These are phyloP conservation scores for Sporothrix phasma DNA, from an alignment of 2,329 filamentous ascomycete genomes.

Conservation along the genomic window DNA sequence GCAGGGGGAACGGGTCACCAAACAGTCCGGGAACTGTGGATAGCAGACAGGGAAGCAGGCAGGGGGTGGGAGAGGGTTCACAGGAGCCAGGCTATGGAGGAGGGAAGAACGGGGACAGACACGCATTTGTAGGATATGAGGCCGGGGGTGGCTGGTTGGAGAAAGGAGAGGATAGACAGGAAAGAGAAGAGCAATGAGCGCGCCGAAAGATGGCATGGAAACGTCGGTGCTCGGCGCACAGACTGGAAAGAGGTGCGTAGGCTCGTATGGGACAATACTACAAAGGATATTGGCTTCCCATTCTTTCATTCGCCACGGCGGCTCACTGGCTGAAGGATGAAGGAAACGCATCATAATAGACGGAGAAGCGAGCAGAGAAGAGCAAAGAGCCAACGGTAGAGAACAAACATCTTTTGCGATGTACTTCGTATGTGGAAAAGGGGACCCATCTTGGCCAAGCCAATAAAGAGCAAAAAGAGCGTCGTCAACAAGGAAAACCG, in stretches of 20 bases:
- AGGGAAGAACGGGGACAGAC: background rate
- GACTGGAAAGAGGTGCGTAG: background rate
- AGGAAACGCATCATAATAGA: background rate
- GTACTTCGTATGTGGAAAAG: background rate
- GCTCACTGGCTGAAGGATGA: background rate
- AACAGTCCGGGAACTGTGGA: background rate
- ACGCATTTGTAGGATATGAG: background rate
- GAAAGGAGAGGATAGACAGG: background rate
- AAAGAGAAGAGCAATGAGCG: background rate
- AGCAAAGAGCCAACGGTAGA: background rate
- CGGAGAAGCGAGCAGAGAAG: background rate
- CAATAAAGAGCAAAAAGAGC: background rate
- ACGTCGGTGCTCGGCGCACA: background rate
- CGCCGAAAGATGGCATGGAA: slow-evolving; percentile 1
- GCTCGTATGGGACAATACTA: slow-evolving; percentile 10
- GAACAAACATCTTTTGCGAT: background rate
- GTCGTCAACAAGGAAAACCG: background rate
- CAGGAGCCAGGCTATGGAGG: background rate
- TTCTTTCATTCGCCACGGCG: slow-evolving; percentile 13
- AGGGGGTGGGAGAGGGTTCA: background rate
- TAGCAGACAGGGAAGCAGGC: background rate
- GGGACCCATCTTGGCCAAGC: background rate
- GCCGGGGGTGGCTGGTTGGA: background rate
- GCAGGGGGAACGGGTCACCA: background rate
- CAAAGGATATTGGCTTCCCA: slow-evolving; percentile 10